phyloP scores from a whole-genome alignment of 2,329 filamentous ascomycete genomes.

The Lasiodiplodia sp. region DNA sequence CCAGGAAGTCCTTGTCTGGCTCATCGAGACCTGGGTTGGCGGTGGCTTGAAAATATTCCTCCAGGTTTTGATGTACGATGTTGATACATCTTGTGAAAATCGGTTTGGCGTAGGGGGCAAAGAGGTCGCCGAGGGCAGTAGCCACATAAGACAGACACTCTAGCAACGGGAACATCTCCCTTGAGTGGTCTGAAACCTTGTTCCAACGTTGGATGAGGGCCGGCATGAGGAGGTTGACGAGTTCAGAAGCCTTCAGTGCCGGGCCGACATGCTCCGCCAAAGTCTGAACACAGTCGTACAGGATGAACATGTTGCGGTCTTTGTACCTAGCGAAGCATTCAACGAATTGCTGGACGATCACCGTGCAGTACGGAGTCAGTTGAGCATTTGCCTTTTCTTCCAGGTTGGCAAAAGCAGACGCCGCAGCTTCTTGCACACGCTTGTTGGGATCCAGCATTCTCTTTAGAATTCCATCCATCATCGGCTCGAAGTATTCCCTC shows the following conservation, averaged over 20 bases:
- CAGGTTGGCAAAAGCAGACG: constrained; percentile 93
- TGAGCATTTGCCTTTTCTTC: constrained; percentile 89
- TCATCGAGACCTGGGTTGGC: constrained; percentile 74
- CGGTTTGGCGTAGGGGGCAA: constrained; percentile 83
- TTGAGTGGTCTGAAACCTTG: constrained; percentile 83
- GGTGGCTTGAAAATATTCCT: constrained; percentile 76
- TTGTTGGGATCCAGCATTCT: constrained; percentile 98
- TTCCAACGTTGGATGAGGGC: constrained; percentile 89
- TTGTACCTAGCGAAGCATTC: constrained; percentile 95
- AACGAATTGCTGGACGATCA: constrained; percentile 92
- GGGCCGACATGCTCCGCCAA: constrained; percentile 89
- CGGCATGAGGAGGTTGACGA: constrained; percentile 90
- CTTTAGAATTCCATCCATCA: constrained; percentile 94
- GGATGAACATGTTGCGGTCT: constrained; percentile 97
- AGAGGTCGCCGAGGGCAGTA: constrained; percentile 80
- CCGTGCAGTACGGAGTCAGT: constrained; percentile 83
- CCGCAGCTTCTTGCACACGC: constrained; percentile 94
- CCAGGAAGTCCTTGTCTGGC: constrained; percentile 95
- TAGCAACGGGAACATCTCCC: constrained; percentile 93
- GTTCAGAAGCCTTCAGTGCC: constrained; percentile 77
- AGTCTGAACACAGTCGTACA: constrained; percentile 98
- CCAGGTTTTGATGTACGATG: constrained; percentile 90
- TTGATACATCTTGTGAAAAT: constrained; percentile 89
- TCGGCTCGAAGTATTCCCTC: constrained; percentile 84
- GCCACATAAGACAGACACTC: constrained; percentile 96